Conservation (phyloP, 2,329 filamentous ascomycete species). For the Hymenoscyphus albidus region DNA sequence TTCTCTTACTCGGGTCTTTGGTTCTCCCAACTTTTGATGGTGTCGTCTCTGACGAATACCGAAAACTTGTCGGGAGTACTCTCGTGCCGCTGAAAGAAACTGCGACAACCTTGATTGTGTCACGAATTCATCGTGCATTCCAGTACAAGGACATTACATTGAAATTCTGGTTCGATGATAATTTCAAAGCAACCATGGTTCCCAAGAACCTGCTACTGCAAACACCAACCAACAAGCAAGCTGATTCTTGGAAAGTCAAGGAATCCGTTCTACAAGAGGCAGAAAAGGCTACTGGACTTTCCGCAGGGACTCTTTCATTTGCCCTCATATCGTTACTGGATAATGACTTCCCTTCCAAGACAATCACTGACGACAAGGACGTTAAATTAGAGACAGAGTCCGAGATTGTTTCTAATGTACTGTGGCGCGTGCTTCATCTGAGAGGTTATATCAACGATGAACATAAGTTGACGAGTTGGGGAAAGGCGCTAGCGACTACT, state of each 20-base stretch:
- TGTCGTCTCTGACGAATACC: constrained; percentile 75
- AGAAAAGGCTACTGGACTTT: constrained; percentile 38
- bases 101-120: constrained; percentile 72
- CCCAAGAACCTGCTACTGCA: constrained; percentile 45
- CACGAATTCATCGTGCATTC: constrained; percentile 78
- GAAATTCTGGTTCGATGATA: constrained; percentile 78
- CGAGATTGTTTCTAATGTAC: constrained; percentile 67
- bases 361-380: constrained; percentile 44
- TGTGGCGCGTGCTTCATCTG: constrained; percentile 87
- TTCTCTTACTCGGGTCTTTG: constrained; percentile 73
- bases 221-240: constrained; percentile 46
- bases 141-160: constrained; percentile 74
- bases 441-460: constrained; percentile 76
- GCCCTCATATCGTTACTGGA: constrained; percentile 67
- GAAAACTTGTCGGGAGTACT: constrained; percentile 68
- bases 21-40: constrained; percentile 84
- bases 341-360: constrained; percentile 64
- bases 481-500: constrained; percentile 69
- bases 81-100: constrained; percentile 73
- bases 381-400: constrained; percentile 55
- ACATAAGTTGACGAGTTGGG: constrained; percentile 81
- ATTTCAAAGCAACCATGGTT: constrained; percentile 64
- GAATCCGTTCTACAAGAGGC: constrained; percentile 48
- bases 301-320: constrained; percentile 48
- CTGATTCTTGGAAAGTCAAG: constrained; percentile 69